Base-by-base conservation (phyloP, 345 rosid species). In the Laguncularia racemosa region DNA sequence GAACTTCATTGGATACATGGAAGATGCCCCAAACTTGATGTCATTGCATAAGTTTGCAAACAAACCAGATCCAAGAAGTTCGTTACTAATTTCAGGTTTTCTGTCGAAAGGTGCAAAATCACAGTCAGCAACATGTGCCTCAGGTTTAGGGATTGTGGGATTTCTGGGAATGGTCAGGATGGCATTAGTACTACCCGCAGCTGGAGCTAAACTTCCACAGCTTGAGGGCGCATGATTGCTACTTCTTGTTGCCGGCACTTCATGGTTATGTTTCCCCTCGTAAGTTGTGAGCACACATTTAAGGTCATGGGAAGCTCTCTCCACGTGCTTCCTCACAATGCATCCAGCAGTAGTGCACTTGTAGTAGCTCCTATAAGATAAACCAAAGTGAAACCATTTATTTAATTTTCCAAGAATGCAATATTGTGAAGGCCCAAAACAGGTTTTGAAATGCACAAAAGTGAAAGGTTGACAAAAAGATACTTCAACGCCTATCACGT, bases 251-350 rank as follows among this genome's bases (percentile, higher is more conserved):
- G 81, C 84, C 16, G 91, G 91, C 46, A 82, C 79, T 61, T 76
- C 88, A 66, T 84, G 88, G 59, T 82, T 80, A 68, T 84, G 91
- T 59, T 84, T 84, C 50, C 88, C 91, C 46, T 82, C 91, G 0
- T 84, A 84, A 16, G 88, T 78, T 12, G 81, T 80, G 16, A 84
- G 71, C 16, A 82, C 84, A 56, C 48, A 80, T 60, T 84, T 82
- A 45, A 79, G 67, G 63, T 82, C 67, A 50, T 79, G 77, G 20
- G 85, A 78, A 53, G 85, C 91, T 70, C 91, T 81, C 69, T 84
- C 91, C 54, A 84, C 83, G 63, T 84, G 91, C 76, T 84, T 84
- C 63, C 84, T 73, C 67, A 84, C 91, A 0, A 53, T 52, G 67
- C 91, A 82, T 46, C 84, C 82, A 2, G 85, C 73, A 20, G 73